Evolutionary conservation across 2,329 filamentous ascomycete species (phyloP).

Genomic region (Colletotrichum sp.): DNA sequence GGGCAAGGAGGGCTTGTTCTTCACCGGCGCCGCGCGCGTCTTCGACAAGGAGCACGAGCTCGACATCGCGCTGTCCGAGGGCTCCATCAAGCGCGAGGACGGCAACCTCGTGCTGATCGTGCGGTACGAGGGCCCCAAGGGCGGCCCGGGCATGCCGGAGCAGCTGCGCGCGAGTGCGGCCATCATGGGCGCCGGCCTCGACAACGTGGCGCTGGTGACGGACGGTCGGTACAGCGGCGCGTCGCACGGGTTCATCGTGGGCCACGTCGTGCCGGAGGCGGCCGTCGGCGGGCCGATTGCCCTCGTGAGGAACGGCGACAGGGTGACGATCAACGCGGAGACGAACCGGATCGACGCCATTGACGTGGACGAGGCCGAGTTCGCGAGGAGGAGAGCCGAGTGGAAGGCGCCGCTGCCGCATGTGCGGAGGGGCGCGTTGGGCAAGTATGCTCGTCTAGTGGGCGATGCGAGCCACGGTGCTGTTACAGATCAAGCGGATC

Average conservation of each 20-base stretch:
- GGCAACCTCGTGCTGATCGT: constrained; percentile 91
- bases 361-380: constrained; percentile 72
- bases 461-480: constrained; percentile 92
- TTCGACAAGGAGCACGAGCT: constrained; percentile 88
- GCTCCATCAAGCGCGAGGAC: constrained; percentile 53
- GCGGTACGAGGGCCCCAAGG: constrained; percentile 91
- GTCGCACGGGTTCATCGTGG: constrained; percentile 91
- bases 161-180: constrained; percentile 87
- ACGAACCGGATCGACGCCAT: constrained; percentile 73
- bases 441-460: constrained; percentile 88
- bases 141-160: constrained; percentile 95
- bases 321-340: constrained; percentile 85
- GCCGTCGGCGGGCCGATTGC: constrained; percentile 89
- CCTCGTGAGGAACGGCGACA: constrained; percentile 79
- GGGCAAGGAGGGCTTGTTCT: constrained; percentile 86
- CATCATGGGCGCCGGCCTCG: constrained; percentile 90
- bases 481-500: constrained; percentile 71
- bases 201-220: constrained; percentile 88
- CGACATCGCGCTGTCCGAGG: constrained; percentile 75
- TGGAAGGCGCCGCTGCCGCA: constrained; percentile 76
- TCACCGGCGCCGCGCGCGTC: constrained; percentile 80
- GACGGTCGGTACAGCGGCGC: constrained; percentile 91
- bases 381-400: constrained; percentile 63
- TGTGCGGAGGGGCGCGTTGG: constrained; percentile 83
- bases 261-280: constrained; percentile 90